Evolutionary conservation across 208 protist genomes (phyloP).

Genomic region (Leishmania arabica): DNA sequence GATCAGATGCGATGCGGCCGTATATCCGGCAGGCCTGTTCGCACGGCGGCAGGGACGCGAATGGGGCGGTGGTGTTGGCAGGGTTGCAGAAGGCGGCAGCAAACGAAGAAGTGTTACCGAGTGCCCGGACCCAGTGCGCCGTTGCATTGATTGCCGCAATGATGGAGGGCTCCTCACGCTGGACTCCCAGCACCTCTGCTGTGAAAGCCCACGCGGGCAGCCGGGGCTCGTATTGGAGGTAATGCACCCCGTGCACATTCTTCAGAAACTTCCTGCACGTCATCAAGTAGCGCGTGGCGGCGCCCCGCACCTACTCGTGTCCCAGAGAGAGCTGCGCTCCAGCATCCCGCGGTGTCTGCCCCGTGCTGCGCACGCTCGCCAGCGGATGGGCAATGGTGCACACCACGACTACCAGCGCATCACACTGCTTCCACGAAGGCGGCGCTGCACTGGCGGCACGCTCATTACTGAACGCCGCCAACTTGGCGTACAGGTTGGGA

Average conservation of each 20-base stretch:
- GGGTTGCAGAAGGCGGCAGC: background rate
- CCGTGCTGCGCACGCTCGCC: conserved; percentile 10
- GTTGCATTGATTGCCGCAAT: background rate
- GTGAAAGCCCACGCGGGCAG: conserved; percentile 8
- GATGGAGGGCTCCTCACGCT: background rate
- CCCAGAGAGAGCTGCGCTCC: background rate
- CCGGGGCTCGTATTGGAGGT: background rate
- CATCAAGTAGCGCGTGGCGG: conserved; percentile 22
- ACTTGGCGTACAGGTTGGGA: conserved; percentile 6
- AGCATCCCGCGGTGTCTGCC: background rate
- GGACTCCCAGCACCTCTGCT: background rate
- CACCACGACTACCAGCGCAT: conserved; percentile 13
- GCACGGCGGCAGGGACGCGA: background rate
- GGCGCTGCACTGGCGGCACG: background rate
- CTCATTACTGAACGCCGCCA: background rate
- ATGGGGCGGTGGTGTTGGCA: background rate
- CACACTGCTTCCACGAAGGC: conserved; percentile 5
- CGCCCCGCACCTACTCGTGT: background rate
- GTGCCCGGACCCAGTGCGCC: background rate
- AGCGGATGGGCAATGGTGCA: conserved; percentile 8
- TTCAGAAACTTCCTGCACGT: conserved; percentile 7
- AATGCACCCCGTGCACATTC: conserved; percentile 8
- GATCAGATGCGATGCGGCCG: background rate
- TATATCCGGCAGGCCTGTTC: background rate
- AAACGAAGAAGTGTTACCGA: no score